Base-by-base conservation (phyloP, 2,329 filamentous ascomycete genomes). In the Atkinsonella hypoxylon region DNA sequence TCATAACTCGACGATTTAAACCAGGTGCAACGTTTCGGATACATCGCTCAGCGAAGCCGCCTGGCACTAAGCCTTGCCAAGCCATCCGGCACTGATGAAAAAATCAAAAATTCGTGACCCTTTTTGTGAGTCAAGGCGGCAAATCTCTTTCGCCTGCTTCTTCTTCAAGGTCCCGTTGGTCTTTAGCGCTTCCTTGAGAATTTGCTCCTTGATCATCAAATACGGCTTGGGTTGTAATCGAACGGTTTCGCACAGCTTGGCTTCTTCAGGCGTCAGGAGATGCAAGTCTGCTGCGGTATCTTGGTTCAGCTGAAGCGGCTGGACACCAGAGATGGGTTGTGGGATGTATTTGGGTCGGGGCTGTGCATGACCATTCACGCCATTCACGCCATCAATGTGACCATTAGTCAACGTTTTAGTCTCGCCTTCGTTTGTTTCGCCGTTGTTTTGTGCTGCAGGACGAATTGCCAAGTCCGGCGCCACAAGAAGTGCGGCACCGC, bases 161-260 rank as follows among this genome's bases (percentile, higher is more conserved):
- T 93, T 95, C 74, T 95, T 97, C 8, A 98, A 70, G 12, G 77
- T 79, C 1, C 93, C 93, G 52, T 93, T 91, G 52, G 83, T 83
- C 69, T 91, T 93, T 64, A 95, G 79, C 0, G 91, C 88, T 64
- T 97, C 91, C 60, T 88, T 87, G 48, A 97, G 69, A n/a, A 97
- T 75, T 54, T 87, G 83, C 65, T 96, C 89, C 68, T 98, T 98
- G 67, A 97, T 89, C 62, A 89, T 89, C 5, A 96, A 69, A 65
- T 96, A 98, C 1, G 93, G 88, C 70, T 98, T 98, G 0, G 93
- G 93, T 66, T 93, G 86, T 48, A 98, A 71, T 41, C 89, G 81
- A 13, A 95, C 77, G 40, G 85, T 77, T 58, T 87, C 87, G 70
- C 93, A 98, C 0, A 98, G 72, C 61, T 95, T 88, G 4, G 81